phyloP scores from a whole-genome alignment of 2,329 filamentous ascomycete genomes.

The Aplosporella prunicola region DNA sequence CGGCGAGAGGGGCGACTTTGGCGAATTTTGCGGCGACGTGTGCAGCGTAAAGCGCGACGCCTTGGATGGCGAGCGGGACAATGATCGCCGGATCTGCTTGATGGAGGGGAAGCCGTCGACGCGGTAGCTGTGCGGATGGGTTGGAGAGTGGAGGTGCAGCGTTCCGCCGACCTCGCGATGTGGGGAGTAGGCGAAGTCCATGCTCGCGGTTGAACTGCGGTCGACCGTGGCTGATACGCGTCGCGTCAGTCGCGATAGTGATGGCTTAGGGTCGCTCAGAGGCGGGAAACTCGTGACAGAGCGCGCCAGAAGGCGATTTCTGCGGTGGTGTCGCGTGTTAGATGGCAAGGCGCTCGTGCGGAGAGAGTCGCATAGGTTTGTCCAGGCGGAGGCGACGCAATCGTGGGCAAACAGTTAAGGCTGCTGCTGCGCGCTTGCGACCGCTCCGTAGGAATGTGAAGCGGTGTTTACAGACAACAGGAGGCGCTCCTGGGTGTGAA shows the following conservation, averaged over 20 bases:
- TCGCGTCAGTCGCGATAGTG: slow-evolving; percentile 10
- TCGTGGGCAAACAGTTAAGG: slow-evolving; percentile 9
- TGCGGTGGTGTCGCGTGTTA: slow-evolving; percentile 8
- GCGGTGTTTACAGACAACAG: slow-evolving; percentile 11
- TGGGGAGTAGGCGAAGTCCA: slow-evolving; percentile 43
- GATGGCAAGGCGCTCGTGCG: neutral
- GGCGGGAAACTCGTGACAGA: slow-evolving; percentile 8
- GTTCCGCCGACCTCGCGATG: slow-evolving; percentile 56
- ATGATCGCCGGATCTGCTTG: slow-evolving; percentile 71
- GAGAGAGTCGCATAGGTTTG: slow-evolving; percentile 7
- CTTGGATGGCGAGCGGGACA: slow-evolving; percentile 91
- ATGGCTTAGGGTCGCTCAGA: neutral
- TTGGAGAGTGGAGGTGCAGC: slow-evolving; percentile 78
- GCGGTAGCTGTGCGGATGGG: slow-evolving; percentile 57
- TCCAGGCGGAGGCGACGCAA: slow-evolving; percentile 9
- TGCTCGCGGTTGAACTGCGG: slow-evolving; percentile 17
- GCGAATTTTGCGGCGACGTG: slow-evolving; percentile 33
- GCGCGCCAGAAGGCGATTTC: slow-evolving; percentile 2
- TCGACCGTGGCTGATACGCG: slow-evolving; percentile 8
- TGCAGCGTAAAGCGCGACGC: slow-evolving; percentile 58
- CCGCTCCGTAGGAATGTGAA: slow-evolving; percentile 8
- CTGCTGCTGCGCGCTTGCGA: slow-evolving; percentile 10
- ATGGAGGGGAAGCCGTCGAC: slow-evolving; percentile 76
- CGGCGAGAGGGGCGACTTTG: slow-evolving; percentile 34
- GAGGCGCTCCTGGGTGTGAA: slow-evolving; percentile 4